Percentiles rank a stretch among this genome's conserved stretches.
These are phyloP conservation scores for Schizochytrium sp. DNA, from an alignment of 108 stramenopile species.

Conservation along the genomic window DNA sequence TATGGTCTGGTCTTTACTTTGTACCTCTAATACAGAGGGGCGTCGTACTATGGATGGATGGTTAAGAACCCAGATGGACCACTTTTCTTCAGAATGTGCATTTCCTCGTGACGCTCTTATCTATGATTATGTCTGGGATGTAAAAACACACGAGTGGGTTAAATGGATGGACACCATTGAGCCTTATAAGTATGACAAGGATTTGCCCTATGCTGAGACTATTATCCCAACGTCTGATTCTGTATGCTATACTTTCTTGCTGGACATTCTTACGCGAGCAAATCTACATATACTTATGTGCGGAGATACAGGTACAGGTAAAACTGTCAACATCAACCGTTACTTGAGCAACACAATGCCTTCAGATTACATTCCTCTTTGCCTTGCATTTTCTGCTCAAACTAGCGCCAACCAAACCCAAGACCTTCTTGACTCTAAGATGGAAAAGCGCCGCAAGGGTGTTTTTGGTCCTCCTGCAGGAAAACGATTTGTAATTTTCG, in stretches of 20 bases:
- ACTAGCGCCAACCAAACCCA: conserved; percentile 80
- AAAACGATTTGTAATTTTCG: conserved; percentile 75
- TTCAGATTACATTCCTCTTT: conserved; percentile 66
- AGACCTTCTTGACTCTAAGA: conserved; percentile 79
- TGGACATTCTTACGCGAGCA: conserved; percentile 73
- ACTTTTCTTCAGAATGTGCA: conserved; percentile 55
- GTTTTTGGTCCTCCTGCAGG: conserved; percentile 80
- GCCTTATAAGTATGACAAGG: conserved; percentile 70
- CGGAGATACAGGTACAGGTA: conserved; percentile 80
- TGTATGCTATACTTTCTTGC: conserved; percentile 77
- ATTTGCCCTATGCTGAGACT: conserved; percentile 66
- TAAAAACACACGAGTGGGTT: conserved; percentile 65
- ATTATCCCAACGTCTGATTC: conserved; percentile 79
- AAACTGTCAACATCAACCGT: conserved; percentile 80
- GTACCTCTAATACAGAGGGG: conserved; percentile 29
- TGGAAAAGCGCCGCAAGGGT: conserved; percentile 80
- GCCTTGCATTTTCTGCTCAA: conserved; percentile 78
- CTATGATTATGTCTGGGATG: conserved; percentile 75
- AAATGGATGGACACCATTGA: conserved; percentile 76
- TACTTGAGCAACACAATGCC: conserved; percentile 64
- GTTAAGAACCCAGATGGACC: conserved; percentile 65
- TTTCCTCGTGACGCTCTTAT: conserved; percentile 67
- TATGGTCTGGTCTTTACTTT: conserved; percentile 74
- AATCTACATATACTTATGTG: conserved; percentile 78
- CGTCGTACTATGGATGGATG: conserved; percentile 19